Conservation (phyloP, 2,329 filamentous ascomycete species). For the Orbilia ellipsospora region DNA sequence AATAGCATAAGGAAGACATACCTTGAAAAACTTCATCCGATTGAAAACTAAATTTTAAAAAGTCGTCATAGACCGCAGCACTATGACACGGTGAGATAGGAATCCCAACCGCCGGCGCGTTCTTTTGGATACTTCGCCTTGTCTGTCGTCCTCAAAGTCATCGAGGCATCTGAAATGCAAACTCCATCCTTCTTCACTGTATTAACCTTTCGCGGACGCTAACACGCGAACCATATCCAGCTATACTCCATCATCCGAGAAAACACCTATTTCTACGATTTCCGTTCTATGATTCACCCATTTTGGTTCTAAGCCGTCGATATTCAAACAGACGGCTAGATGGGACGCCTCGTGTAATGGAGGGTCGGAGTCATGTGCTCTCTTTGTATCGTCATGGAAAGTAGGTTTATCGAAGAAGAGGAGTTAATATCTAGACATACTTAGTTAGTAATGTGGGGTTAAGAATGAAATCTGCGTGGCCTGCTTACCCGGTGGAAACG, state of each 20-base stretch:
- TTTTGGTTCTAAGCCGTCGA: constrained; percentile 36
- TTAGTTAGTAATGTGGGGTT: neutral
- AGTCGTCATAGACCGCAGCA: constrained; percentile 48
- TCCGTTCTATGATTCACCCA: constrained; percentile 55
- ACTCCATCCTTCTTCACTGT: neutral
- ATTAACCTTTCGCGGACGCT: constrained; percentile 23
- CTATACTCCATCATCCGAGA: constrained; percentile 25
- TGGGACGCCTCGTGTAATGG: constrained; percentile 48
- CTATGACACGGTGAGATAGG: constrained; percentile 35
- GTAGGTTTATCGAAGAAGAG: constrained; percentile 23
- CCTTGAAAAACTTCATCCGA: constrained; percentile 54
- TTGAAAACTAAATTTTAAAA: constrained; percentile 50
- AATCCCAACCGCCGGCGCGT: constrained; percentile 46
- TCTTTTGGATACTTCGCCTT: constrained; percentile 24
- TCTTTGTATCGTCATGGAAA: constrained; percentile 55
- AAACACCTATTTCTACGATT: constrained; percentile 45
- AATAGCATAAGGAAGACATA: constrained; percentile 1
- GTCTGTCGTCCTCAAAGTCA: constrained; percentile 48
- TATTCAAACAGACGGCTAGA: constrained; percentile 5
- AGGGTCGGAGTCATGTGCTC: constrained; percentile 55
- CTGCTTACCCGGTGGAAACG: constrained; percentile 47
- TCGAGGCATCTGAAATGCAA: constrained; percentile 10
- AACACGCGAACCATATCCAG: constrained; percentile 35
- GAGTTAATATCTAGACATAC: constrained; percentile 3
- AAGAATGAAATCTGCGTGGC: neutral